Conservation (phyloP, 2,329 filamentous ascomycete species). For the Monosporascus sp. region DNA sequence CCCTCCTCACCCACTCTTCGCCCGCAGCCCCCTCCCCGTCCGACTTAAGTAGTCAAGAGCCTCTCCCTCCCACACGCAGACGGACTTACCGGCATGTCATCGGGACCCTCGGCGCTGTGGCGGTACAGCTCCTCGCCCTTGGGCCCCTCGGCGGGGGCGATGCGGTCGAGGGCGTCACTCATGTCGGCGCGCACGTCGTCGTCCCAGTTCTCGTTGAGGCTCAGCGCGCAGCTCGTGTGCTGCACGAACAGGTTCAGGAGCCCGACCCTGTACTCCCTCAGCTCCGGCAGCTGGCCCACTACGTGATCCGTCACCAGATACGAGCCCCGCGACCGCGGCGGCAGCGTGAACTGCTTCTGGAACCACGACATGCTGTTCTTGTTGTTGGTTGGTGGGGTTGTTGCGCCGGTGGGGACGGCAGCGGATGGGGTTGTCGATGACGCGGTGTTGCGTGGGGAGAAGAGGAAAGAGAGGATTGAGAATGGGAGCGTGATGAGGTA, state of each 20-base stretch:
- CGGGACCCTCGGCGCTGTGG: conserved; percentile 79
- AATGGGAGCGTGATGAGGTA: conserved; percentile 45
- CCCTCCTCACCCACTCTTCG: no score
- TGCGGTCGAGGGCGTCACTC: conserved; percentile 86
- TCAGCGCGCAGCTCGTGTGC: conserved; percentile 88
- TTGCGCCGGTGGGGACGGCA: no score
- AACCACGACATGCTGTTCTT: conserved; percentile 63
- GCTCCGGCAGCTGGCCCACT: conserved; percentile 66
- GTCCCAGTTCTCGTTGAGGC: conserved; percentile 89
- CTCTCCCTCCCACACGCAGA: no score
- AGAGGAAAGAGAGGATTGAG: conserved; percentile 31
- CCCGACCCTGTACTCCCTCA: conserved; percentile 77
- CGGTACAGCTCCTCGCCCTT: conserved; percentile 72
- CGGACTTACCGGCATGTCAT: conserved; percentile 81
- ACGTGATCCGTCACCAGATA: conserved; percentile 86
- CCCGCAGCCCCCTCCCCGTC: no score
- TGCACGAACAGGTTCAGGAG: conserved; percentile 88
- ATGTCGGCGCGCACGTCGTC: conserved; percentile 84
- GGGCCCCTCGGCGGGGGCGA: conserved; percentile 72
- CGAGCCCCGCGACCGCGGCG: conserved; percentile 69
- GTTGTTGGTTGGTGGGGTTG: neutral
- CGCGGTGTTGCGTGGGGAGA: conserved; percentile 9
- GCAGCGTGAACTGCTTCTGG: conserved; percentile 80
- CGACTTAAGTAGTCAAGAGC: no score
- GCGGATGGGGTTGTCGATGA: conserved; percentile 5